Conservation (phyloP, 2,329 filamentous ascomycete species). For the Penicillium paneum region DNA sequence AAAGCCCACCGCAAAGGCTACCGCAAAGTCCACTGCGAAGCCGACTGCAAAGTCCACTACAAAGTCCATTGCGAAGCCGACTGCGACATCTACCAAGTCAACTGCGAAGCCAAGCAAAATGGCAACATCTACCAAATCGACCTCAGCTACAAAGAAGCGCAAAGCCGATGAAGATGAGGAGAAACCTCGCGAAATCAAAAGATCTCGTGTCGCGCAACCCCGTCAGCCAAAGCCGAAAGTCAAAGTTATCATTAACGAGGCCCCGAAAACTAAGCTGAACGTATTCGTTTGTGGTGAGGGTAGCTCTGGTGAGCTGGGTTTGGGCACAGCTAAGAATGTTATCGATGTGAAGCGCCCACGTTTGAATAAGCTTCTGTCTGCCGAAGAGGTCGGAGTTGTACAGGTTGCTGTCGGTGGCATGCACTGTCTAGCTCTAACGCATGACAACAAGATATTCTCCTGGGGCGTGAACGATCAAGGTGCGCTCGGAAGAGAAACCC, state of each 20-base stretch:
- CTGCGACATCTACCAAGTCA: background rate
- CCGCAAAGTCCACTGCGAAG: background rate
- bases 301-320: conserved; percentile 74
- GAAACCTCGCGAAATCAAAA: conserved; percentile 32
- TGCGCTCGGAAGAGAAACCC: conserved; percentile 71
- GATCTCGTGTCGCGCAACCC: conserved; percentile 27
- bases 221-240: conserved; percentile 31
- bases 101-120: conserved; percentile 16
- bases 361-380: conserved; percentile 59
- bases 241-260: conserved; percentile 58
- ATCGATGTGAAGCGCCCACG: conserved; percentile 74
- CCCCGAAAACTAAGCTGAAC: conserved; percentile 58
- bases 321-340: conserved; percentile 63
- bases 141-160: conserved; percentile 32
- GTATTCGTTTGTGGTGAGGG: conserved; percentile 80
- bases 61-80: background rate
- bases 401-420: conserved; percentile 76
- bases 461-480: conserved; percentile 89
- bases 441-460: conserved; percentile 76
- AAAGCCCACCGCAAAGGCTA: background rate
- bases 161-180: conserved; percentile 32
- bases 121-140: conserved; percentile 16
- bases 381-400: conserved; percentile 63
- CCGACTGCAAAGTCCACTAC: background rate
- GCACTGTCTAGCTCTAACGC: conserved; percentile 73